Evolutionary conservation across 768 basidiomycete genomes (phyloP).

Genomic region (Termitomyces sp.): DNA sequence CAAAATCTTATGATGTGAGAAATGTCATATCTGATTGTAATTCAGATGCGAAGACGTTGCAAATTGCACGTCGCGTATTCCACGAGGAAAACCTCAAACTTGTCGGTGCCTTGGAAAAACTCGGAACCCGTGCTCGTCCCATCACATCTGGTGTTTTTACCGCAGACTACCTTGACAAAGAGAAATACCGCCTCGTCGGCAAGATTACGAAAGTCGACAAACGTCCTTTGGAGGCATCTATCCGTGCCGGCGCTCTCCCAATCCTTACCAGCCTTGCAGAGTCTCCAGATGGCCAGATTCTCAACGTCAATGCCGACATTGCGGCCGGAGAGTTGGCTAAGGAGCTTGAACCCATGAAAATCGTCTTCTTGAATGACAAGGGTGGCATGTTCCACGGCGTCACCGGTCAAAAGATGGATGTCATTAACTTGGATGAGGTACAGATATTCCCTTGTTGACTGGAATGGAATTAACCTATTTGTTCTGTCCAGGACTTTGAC

Average conservation of each 20-base stretch:
- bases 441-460: constrained; percentile 9
- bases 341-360: constrained; percentile 97
- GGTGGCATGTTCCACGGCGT: constrained; percentile 98
- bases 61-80: constrained; percentile 94
- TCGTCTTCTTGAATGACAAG: constrained; percentile 97
- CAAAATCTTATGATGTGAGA: background rate
- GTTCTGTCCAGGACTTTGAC: constrained; percentile 74
- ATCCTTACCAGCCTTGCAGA: constrained; percentile 95
- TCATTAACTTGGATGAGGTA: constrained; percentile 97
- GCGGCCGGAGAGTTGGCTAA: constrained; percentile 97
- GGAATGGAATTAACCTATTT: background rate
- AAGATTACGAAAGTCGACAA: constrained; percentile 95
- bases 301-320: constrained; percentile 98
- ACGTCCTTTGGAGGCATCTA: constrained; percentile 93
- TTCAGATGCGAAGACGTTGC: constrained; percentile 87
- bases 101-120: constrained; percentile 85
- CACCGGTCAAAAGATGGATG: constrained; percentile 91
- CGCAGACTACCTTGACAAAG: constrained; percentile 91
- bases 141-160: constrained; percentile 98
- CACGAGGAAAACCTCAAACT: constrained; percentile 96
- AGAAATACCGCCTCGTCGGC: constrained; percentile 94
- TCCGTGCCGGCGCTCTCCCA: constrained; percentile 92
- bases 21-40: background rate
- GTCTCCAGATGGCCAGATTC: constrained; percentile 92
- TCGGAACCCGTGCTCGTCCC: constrained; percentile 95